A percentile compares a stretch with the other conserved stretches of the same genome.
Conservation (phyloP, 2,329 filamentous ascomycete species). For the Fusarium napiforme region DNA sequence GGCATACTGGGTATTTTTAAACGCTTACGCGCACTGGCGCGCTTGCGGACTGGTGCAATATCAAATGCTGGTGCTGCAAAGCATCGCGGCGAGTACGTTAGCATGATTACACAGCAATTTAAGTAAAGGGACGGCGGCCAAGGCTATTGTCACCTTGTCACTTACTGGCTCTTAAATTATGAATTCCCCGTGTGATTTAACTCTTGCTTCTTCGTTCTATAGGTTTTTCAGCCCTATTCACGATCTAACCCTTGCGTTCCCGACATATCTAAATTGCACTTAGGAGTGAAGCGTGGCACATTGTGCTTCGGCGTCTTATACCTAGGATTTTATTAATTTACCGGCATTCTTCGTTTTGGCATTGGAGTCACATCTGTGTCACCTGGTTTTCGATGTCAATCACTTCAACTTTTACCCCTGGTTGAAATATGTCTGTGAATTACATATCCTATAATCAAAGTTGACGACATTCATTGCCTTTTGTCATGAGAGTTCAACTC, state of each 20-base stretch:
- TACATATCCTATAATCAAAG: neutral
- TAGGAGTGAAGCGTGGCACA: neutral
- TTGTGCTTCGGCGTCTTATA: neutral
- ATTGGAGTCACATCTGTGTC: neutral
- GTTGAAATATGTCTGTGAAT: too few relatives aligned
- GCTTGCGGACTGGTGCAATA: neutral
- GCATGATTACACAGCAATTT: neutral
- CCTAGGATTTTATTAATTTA: neutral
- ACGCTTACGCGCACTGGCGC: conserved; percentile 12
- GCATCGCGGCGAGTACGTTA: neutral
- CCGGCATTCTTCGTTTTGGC: too few relatives aligned
- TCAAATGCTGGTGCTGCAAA: conserved; percentile 1
- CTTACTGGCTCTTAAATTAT: neutral
- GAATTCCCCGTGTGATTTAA: neutral
- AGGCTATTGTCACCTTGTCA: neutral
- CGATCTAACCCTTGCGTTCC: neutral
- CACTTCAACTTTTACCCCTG: neutral
- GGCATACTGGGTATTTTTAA: conserved; percentile 19
- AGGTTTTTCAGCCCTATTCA: neutral
- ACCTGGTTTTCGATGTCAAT: neutral
- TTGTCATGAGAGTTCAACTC: neutral
- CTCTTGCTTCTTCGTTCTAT: neutral
- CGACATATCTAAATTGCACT: neutral
- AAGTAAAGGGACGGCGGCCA: neutral
- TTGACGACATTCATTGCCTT: neutral